Evolutionary conservation across 106 monocot genomes (phyloP), one percentile per base, ranked within the genome.

Genomic region (Dendrobium huoshanense): DNA sequence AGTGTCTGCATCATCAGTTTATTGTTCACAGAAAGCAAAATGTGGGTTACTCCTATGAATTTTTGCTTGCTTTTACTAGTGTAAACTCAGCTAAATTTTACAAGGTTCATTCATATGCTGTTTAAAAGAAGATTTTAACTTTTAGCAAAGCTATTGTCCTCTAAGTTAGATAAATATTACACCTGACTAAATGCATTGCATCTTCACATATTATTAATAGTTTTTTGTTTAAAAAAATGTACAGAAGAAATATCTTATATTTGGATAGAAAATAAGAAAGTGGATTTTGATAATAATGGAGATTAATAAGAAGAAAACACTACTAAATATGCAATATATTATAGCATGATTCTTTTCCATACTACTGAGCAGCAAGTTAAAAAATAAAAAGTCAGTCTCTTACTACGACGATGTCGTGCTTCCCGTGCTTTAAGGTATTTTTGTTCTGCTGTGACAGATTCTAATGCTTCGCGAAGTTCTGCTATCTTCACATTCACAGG

Each of bases 401-500:
- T 95, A 99, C 98, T 99, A 24, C 79, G 89, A 19, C 95, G 95
- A 77, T 99, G 98, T 4, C 98, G 89, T 54, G 78, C 83, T 79
- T 99, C 98, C 59, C 95, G 92, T 27, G 95, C 98, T 90, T 93
- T 99, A 67, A 99, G 82, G 80, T 95, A 99, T 25, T 82, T 80
- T 70, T 99, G 98, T 72, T 99, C 98, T 51, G 88, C 79, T 44
- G 92, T 91, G 7, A 99, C 98, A 85, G 92, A 92, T 74, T 99
- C 98, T 75, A 99, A 80, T 80, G 94, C 92, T 84, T 99, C 98
- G 67, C 92, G 91, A 75, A 99, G 95, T 82, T 99, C 77, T 11
- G 98, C 95, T 81, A 99, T 95, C 84, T 93, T 95, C 61, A 99
- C 95, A 87, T 99, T 92, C 75, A 99, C 81, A 17, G 98, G 98